Conservation (phyloP, 2,329 filamentous ascomycete genomes). For the Apiospora malaysiana region DNA sequence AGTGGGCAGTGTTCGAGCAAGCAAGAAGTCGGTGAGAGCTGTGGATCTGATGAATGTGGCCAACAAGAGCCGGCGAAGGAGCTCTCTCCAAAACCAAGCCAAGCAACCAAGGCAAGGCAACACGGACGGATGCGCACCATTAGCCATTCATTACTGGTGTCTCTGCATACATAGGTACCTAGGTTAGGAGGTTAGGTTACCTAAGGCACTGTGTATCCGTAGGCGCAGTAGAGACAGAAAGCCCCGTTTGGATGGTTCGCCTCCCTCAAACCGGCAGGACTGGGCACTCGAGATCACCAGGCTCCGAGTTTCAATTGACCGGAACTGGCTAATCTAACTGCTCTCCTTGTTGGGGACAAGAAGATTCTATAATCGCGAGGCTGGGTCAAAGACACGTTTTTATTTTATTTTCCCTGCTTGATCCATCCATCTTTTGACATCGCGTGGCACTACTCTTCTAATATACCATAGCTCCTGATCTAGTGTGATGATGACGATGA, state of each 20-base stretch:
- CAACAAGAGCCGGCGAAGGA: conserved; percentile 9
- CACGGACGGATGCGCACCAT: not conserved
- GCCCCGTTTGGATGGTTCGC: not conserved
- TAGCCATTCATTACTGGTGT: not conserved
- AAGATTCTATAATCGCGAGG: conserved; percentile 2
- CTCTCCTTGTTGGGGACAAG: not conserved
- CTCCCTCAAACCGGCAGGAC: conserved; percentile 5
- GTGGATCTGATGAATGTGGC: conserved; percentile 14
- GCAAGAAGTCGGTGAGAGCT: conserved; percentile 12
- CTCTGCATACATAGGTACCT: too few relatives aligned
- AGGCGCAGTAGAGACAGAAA: too few relatives aligned
- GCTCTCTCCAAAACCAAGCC: not conserved
- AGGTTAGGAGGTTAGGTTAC: not conserved
- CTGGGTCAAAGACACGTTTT: not conserved
- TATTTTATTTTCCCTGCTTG: not conserved
- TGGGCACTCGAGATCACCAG: not conserved
- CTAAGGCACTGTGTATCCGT: too few relatives aligned
- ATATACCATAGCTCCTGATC: not conserved
- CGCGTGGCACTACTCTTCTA: not conserved
- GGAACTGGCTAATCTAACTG: not conserved
- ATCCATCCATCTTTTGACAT: not conserved
- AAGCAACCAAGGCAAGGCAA: not conserved
- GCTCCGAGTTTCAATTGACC: conserved; percentile 10
- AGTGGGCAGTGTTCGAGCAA: not conserved
- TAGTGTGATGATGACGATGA: not conserved